Evolutionary conservation across 1,284 basidiomycete species (phyloP), one percentile per base, ranked within the genome.

Genomic region (Cryptococcus sp.): DNA sequence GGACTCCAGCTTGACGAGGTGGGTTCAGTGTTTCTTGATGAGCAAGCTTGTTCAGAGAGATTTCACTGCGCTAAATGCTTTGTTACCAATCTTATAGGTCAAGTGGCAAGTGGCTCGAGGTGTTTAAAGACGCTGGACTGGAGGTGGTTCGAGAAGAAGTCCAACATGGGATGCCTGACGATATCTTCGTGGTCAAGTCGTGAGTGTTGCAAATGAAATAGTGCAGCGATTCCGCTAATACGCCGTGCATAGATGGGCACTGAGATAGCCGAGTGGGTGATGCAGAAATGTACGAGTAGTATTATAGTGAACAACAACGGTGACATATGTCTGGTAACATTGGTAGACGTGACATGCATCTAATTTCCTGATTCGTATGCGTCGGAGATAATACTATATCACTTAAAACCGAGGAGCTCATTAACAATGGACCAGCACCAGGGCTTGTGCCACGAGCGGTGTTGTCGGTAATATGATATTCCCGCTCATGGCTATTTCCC

Each of bases 1-100:
- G 59, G 94, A 97, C 78, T 93, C 90, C 15, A 93, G 89, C 69
- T 79, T 94, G 71, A 96, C 90, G 11, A 85, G 93, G 93, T 81
- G 40, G 29, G 65, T 53, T 10, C 17, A 10, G 15, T 25, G 20
- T 19, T 20, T 20, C 11, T 26, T 11, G 19, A 3, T 20, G 13
- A 2, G 41, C 13, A 22, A 13, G 11, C 17, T 10, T 2, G 16
- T 7, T n/a, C 19, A 7, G 8, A 15, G n/a, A n/a, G 2, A 7
- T 7, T 2, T 44, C 19, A 10, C 41, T 5, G 41, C 13, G 41
- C 41, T 57, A 22, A 34, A 34, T 5, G 13, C 29, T 4, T 34
- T n/a, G n/a, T n/a, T n/a, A n/a, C n/a, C n/a, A 13, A 29, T 34
- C 8, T 34, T 5, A 1, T 66, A 93, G 92, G 72, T 94, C 91